Conservation (phyloP, 2,329 filamentous ascomycete genomes). For the Cladosporium sp. region DNA sequence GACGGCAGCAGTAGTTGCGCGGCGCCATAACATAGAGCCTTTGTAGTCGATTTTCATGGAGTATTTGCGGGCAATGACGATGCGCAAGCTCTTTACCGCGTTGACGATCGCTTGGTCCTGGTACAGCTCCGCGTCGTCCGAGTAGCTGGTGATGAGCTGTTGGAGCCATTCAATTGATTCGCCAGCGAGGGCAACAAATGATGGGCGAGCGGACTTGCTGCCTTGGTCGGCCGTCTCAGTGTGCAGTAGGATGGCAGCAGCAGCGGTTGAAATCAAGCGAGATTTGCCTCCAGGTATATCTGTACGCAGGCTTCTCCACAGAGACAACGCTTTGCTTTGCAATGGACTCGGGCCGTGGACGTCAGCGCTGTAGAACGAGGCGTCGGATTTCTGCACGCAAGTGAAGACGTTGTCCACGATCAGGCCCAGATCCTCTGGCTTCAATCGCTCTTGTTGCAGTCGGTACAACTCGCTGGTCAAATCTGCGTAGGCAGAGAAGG, state of each 20-base stretch:
- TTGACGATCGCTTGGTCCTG: constrained; percentile 58
- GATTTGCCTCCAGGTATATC: constrained; percentile 60
- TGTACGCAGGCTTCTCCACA: constrained; percentile 61
- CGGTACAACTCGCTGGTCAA: constrained; percentile 72
- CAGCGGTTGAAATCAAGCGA: constrained; percentile 40
- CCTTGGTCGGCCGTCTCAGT: constrained; percentile 41
- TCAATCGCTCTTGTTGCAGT: constrained; percentile 60
- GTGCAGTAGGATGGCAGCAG: constrained; percentile 48
- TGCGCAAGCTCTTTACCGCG: constrained; percentile 60
- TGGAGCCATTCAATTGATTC: constrained; percentile 67
- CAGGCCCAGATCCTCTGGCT: constrained; percentile 55
- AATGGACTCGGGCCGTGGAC: constrained; percentile 66
- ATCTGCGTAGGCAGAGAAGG: constrained; percentile 76
- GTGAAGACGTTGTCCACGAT: constrained; percentile 66
- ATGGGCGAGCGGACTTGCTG: constrained; percentile 49
- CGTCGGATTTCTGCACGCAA: constrained; percentile 64
- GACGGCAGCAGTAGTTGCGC: constrained; percentile 66
- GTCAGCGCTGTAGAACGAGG: constrained; percentile 63
- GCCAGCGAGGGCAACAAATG: constrained; percentile 85
- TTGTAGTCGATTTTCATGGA: constrained; percentile 66
- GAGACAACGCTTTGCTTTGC: constrained; percentile 63
- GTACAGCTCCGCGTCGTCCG: constrained; percentile 60
- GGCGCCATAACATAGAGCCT: constrained; percentile 67
- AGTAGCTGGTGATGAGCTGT: constrained; percentile 43
- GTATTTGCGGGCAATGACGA: constrained; percentile 74